Evolutionary conservation across 805 yeast genomes (phyloP).

Genomic region (Kodamaea restingae): DNA sequence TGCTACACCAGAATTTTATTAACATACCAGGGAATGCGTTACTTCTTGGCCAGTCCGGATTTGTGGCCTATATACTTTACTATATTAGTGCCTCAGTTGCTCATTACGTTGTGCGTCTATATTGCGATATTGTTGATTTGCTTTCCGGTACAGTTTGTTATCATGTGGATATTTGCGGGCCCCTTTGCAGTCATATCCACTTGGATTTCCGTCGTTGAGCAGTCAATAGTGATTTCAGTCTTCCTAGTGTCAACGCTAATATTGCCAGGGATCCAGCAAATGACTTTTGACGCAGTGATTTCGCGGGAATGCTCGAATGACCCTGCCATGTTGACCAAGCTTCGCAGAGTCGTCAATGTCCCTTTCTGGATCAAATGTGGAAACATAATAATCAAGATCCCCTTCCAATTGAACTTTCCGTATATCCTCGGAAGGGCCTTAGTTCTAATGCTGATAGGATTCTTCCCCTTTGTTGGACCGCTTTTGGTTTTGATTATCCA

Average conservation of each 20-base stretch:
- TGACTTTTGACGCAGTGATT: constrained; percentile 47
- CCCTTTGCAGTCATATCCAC: constrained; percentile 49
- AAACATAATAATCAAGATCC: constrained; percentile 28
- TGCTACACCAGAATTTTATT: constrained; percentile 4
- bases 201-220: constrained; percentile 41
- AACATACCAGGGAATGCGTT: constrained; percentile 34
- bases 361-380: constrained; percentile 30
- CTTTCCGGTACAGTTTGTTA: constrained; percentile 44
- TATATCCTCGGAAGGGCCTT: constrained; percentile 36
- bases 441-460: constrained; percentile 35
- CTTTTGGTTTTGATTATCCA: constrained; percentile 44
- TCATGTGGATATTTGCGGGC: constrained; percentile 43
- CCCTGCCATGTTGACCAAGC: constrained; percentile 38
- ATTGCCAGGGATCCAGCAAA: constrained; percentile 46
- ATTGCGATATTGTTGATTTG: constrained; percentile 31
- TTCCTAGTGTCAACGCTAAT: constrained; percentile 39
- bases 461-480: constrained; percentile 60
- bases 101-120: constrained; percentile 30
- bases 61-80: constrained; percentile 47
- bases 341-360: constrained; percentile 26
- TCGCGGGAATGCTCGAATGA: constrained; percentile 43
- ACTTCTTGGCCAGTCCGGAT: constrained; percentile 37
- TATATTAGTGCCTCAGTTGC: constrained; percentile 43
- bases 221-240: constrained; percentile 38
- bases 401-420: constrained; percentile 37